Base-by-base conservation (phyloP, 306 rosid genomes). In the Pterocarpus macrocarpus region DNA sequence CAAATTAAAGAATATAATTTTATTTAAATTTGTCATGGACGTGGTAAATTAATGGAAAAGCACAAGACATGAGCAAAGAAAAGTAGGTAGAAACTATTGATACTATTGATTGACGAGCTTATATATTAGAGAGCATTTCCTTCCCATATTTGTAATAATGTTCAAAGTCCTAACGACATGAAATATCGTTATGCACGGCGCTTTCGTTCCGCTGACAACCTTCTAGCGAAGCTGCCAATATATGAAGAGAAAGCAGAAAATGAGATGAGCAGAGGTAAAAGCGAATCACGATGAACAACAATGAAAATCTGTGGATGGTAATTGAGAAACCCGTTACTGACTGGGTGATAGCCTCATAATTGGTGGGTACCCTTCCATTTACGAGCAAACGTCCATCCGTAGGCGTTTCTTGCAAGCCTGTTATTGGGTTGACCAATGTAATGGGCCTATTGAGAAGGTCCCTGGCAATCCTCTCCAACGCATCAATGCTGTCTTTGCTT, bases 181-280 rank as follows among this genome's bases (percentile, higher is more conserved):
- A 73, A n/a, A 5, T 13, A 6, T 41, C 28, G 5, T 56, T 52
- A 11, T 28, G 22, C 41, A 1, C 47, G 57, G 5, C 74, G 75
- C 8, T 52, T 28, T 53, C 67, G 13, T 39, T 68, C 76, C 30
- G 39, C 68, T 36, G 62, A 69, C 58, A 79, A 59, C 66, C 68
- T 64, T 32, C 4, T 7, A 5, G 67, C 75, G 16, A 80, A 80
- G 16, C 67, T 72, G 68, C 17, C 73, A 64, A 50, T 34, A n/a
- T 41, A 28, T 59, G 22, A 22, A 11, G n/a, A 12, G 36, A 5
- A 7, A 57, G 22, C 35, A 73, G 22, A 16, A 5, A 16, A 10
- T 55, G 28, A 69, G 38, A n/a, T 4, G 16, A 45, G 7, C 35
- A n/a, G 14, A n/a, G 41, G 39, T 6, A 16, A 62, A 62, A 34